Conservation (phyloP, 148 eudicot genomes). For the Vaccinium darrowii region DNA sequence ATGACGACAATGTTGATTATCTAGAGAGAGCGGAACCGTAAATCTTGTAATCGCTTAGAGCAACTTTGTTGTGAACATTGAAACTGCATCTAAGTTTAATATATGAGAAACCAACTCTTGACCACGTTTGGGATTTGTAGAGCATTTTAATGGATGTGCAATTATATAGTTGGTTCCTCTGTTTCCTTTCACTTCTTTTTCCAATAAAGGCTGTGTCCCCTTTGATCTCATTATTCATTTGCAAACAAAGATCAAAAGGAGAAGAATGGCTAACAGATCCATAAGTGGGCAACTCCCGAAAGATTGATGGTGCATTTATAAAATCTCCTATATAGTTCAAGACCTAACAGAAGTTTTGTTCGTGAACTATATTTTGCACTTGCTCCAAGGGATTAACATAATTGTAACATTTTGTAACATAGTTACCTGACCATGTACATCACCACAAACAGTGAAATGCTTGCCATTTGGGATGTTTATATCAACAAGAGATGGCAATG, state of each 20-base stretch:
- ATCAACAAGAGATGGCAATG: constrained; percentile 94
- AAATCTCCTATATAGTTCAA: neutral
- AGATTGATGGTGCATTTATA: neutral
- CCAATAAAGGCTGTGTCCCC: neutral
- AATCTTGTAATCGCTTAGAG: neutral
- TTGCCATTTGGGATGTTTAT: constrained; percentile 79
- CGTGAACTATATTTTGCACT: neutral
- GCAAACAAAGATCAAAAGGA: neutral
- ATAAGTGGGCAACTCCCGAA: neutral
- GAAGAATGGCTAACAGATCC: neutral
- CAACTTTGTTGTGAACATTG: neutral
- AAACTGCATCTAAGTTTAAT: neutral
- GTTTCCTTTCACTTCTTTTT: neutral
- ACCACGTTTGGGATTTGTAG: neutral
- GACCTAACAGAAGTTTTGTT: neutral
- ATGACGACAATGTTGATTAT: neutral
- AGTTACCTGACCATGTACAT: constrained; percentile 99
- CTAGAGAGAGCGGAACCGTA: neutral
- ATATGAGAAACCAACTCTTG: neutral
- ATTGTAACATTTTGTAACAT: neutral
- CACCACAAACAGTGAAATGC: constrained; percentile 95
- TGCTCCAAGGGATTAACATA: constrained; percentile 1
- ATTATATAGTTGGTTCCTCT: neutral
- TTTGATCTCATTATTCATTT: neutral
- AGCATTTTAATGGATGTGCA: neutral